Evolutionary conservation across 495 filamentous ascomycete species (phyloP).

Genomic region (Podospora anserina): DNA sequence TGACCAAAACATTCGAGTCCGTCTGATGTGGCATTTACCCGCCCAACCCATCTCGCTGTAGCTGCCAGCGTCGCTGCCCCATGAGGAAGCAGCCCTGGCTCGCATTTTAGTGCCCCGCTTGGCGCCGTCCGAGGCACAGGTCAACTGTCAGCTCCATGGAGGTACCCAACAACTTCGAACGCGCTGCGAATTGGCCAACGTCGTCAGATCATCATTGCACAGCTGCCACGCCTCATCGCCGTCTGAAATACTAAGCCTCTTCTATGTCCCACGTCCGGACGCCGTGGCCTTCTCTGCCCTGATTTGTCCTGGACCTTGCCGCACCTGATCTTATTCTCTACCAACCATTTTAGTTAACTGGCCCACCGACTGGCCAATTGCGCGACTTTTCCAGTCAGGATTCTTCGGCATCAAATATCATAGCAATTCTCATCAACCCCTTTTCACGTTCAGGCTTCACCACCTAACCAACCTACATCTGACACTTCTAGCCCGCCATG

Average conservation of each 20-base stretch:
- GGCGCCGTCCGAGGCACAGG: constrained; percentile 17
- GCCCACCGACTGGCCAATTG: not conserved
- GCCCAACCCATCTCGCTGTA: not conserved
- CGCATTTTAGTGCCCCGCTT: not conserved
- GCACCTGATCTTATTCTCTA: not conserved
- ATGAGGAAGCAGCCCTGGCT: constrained; percentile 17
- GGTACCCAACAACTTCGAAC: constrained; percentile 1
- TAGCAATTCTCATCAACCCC: not conserved
- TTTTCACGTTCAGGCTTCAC: not conserved
- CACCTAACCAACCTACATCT: not conserved
- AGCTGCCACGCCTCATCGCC: not conserved
- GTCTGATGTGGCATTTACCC: not conserved
- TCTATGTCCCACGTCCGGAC: not conserved
- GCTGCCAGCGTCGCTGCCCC: constrained; percentile 4
- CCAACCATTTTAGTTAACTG: not conserved
- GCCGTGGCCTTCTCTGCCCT: not conserved
- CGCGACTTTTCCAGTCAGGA: constrained; percentile 1
- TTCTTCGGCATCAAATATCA: not conserved
- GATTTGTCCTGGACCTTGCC: not conserved
- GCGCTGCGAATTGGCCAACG: constrained; percentile 11
- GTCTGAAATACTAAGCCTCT: not conserved
- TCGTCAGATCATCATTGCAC: not conserved
- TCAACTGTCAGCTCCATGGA: constrained; percentile 13
- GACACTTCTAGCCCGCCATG: constrained; percentile 45
- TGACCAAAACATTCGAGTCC: not conserved